Percentiles rank a stretch among this genome's conserved stretches.
Conservation (phyloP, 805 yeast genomes). For the Pichia exigua region DNA sequence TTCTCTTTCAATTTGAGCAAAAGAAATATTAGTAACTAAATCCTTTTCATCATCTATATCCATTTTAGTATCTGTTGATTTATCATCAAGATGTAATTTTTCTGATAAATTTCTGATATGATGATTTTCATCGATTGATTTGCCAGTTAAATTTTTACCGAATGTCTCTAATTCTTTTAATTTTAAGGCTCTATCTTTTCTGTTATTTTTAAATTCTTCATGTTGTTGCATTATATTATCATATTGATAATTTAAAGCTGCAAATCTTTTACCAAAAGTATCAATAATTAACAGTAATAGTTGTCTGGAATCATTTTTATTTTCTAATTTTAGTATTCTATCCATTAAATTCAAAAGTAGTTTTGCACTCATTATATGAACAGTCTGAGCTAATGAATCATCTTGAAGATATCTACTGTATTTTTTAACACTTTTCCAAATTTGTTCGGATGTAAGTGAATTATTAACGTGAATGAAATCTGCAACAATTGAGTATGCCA, state of each 20-base stretch:
- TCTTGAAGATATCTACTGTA: constrained; percentile 80
- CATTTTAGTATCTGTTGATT: constrained; percentile 3
- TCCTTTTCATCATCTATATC: constrained; percentile 13
- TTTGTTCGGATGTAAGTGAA: constrained; percentile 72
- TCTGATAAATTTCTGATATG: constrained; percentile 7
- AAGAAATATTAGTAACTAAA: constrained; percentile 23
- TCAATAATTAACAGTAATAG: constrained; percentile 79
- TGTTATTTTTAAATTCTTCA: constrained; percentile 39
- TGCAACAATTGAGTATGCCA: constrained; percentile 93
- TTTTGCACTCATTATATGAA: constrained; percentile 95
- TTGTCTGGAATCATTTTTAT: constrained; percentile 75
- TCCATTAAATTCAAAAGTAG: constrained; percentile 82
- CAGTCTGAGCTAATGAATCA: constrained; percentile 73
- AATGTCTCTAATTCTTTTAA: constrained; percentile 31
- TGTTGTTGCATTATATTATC: constrained; percentile 58
- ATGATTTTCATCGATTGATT: constrained; percentile 12
- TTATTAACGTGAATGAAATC: constrained; percentile 89
- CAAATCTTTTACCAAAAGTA: constrained; percentile 78
- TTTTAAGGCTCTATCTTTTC: constrained; percentile 36
- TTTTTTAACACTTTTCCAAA: constrained; percentile 78
- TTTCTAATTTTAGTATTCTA: constrained; percentile 72
- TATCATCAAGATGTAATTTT: constrained; percentile 5
- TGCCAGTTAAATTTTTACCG: constrained; percentile 30
- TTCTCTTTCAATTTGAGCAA: constrained; percentile 38
- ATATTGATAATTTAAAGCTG: constrained; percentile 64